These are phyloP conservation scores for Trichosporon sp. DNA, from an alignment of 1,284 basidiomycete species.

Conservation along the genomic window DNA sequence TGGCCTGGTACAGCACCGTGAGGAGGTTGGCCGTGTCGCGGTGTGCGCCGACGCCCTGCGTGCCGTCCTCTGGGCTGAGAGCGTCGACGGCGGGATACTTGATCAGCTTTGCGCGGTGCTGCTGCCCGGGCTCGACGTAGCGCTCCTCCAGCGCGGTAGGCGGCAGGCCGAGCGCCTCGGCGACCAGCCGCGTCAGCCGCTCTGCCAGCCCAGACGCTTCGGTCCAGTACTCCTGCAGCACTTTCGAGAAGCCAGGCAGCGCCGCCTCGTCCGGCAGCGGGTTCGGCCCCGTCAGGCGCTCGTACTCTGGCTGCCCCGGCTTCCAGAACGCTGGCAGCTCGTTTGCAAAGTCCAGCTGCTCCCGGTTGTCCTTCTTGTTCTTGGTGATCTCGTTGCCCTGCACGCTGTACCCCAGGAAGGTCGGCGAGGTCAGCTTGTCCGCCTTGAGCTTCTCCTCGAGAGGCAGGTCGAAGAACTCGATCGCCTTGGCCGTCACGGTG, in stretches of 20 bases:
- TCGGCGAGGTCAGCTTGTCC: slow-evolving; percentile 22
- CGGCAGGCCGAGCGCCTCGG: slow-evolving; percentile 14
- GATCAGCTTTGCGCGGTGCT: slow-evolving; percentile 23
- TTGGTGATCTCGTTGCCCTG: slow-evolving; percentile 23
- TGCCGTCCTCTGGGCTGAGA: slow-evolving; percentile 12
- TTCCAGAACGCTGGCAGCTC: slow-evolving; percentile 13
- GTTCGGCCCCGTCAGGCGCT: slow-evolving; percentile 18
- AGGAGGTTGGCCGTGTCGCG: slow-evolving; percentile 41
- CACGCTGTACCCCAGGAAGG: slow-evolving; percentile 17
- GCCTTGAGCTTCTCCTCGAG: slow-evolving; percentile 33
- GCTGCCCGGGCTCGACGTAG: slow-evolving; percentile 9
- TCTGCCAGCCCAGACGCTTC: slow-evolving; percentile 8
- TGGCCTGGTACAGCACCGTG: slow-evolving; percentile 63
- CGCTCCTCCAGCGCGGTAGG: slow-evolving; percentile 9
- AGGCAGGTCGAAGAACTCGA: slow-evolving; percentile 29
- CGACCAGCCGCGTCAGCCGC: slow-evolving; percentile 9
- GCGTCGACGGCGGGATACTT: slow-evolving; percentile 19
- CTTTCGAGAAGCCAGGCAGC: slow-evolving; percentile 11
- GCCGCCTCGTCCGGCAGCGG: slow-evolving; percentile 7
- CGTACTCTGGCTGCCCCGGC: slow-evolving; percentile 14
- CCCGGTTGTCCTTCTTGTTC: slow-evolving; percentile 22
- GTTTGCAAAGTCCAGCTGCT: slow-evolving; percentile 22
- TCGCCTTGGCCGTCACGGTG: slow-evolving; percentile 9
- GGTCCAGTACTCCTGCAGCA: slow-evolving; percentile 8
- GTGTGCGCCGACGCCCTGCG: slow-evolving; percentile 20